A percentile compares a stretch with the other conserved stretches of the same genome.
phyloP scores from a whole-genome alignment of 305 asterid genomes.

The Fraxinus nigra region DNA sequence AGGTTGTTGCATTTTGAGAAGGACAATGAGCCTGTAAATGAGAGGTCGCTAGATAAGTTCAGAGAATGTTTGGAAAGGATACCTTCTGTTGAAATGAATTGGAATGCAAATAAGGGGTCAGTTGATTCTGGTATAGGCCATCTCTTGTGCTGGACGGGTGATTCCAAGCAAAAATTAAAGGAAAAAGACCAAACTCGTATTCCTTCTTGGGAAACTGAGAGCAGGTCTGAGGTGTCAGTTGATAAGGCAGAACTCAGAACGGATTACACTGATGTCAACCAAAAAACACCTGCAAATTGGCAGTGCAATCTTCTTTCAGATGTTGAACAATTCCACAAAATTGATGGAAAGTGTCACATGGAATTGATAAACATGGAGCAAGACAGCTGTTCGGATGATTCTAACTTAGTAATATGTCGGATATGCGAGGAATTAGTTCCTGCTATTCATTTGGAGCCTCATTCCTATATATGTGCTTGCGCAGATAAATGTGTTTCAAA shows the following conservation, averaged over 20 bases:
- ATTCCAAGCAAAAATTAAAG: conserved; percentile 37
- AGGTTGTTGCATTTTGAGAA: conserved; percentile 81
- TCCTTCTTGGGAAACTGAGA: conserved; percentile 36
- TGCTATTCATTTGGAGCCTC: conserved; percentile 77
- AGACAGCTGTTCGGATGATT: conserved; percentile 51
- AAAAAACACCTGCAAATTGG: conserved; percentile 33
- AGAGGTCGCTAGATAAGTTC: conserved; percentile 68
- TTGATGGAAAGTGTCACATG: conserved; percentile 38
- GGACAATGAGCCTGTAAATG: conserved; percentile 77
- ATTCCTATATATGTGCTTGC: conserved; percentile 89
- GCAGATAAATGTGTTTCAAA: conserved; percentile 84
- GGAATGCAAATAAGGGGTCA: conserved; percentile 61
- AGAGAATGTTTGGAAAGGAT: conserved; percentile 76
- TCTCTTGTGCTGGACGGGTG: conserved; percentile 28
- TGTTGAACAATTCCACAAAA: conserved; percentile 30
- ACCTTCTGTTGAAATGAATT: conserved; percentile 78
- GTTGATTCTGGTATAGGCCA: conserved; percentile 44
- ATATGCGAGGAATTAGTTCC: conserved; percentile 92
- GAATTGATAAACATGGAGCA: conserved; percentile 47
- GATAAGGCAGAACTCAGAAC: conserved; percentile 35
- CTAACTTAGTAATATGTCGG: conserved; percentile 76
- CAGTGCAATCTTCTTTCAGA: conserved; percentile 31
- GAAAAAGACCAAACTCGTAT: conserved; percentile 32
- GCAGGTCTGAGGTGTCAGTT: conserved; percentile 38
- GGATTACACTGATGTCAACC: conserved; percentile 32